phyloP scores from a whole-genome alignment of 2,329 filamentous ascomycete species.

The Elsinoe australis region DNA sequence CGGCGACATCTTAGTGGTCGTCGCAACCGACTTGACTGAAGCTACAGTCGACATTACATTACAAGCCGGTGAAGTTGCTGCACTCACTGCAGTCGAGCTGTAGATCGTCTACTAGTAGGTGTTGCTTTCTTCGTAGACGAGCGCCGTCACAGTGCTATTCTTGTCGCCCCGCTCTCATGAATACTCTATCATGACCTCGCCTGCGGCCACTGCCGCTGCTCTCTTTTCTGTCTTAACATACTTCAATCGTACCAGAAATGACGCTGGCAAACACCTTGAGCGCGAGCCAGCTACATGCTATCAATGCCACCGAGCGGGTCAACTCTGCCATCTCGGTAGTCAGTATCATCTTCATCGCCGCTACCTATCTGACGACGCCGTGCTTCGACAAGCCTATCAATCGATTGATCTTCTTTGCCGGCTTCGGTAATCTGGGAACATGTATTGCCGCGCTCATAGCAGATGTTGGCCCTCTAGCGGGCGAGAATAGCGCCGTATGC shows the following conservation, averaged over 20 bases:
- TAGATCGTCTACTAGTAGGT: too few relatives aligned
- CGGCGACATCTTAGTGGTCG: too few relatives aligned
- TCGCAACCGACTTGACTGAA: too few relatives aligned
- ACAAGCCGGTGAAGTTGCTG: too few relatives aligned
- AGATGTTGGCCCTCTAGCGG: conserved; percentile 12
- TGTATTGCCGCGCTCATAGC: conserved; percentile 17
- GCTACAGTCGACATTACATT: too few relatives aligned
- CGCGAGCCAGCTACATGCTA: conserved; percentile 6
- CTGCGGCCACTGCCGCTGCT: too few relatives aligned
- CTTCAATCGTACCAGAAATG: background rate
- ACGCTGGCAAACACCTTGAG: background rate
- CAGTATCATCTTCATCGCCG: conserved; percentile 16
- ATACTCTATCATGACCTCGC: too few relatives aligned
- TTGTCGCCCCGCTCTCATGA: too few relatives aligned
- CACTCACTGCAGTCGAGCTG: too few relatives aligned
- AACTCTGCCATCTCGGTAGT: conserved; percentile 12
- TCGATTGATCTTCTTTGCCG: conserved; percentile 17
- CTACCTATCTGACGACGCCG: conserved; percentile 11
- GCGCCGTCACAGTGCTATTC: too few relatives aligned
- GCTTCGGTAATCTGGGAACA: conserved; percentile 16
- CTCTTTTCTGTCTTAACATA: background rate
- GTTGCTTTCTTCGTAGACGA: too few relatives aligned
- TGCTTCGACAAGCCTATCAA: conserved; percentile 18
- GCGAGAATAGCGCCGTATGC: conserved; percentile 7
- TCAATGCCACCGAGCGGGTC: conserved; percentile 15